These are phyloP conservation scores for Neurospora intermedia DNA, from an alignment of 495 filamentous ascomycete species.

Conservation along the genomic window DNA sequence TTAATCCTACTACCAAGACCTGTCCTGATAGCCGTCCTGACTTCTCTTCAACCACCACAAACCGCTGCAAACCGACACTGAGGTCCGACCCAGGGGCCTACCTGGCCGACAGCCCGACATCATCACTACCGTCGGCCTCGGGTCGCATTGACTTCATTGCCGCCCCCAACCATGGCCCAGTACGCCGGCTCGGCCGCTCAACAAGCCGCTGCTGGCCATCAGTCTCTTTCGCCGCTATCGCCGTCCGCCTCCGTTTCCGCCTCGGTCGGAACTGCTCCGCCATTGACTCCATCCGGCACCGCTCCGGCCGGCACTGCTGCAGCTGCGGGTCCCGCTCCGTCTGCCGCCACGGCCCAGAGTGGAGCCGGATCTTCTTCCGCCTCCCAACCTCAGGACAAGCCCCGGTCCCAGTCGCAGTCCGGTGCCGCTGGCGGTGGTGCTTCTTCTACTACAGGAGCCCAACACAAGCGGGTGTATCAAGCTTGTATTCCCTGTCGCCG, in stretches of 20 bases:
- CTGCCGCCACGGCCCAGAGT: neutral
- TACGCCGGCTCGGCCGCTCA: conserved; percentile 19
- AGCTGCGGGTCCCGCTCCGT: conserved; percentile 2
- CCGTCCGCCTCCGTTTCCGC: conserved; percentile 19
- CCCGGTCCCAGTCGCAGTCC: neutral
- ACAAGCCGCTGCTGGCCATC: neutral
- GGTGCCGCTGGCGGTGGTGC: conserved; percentile 2
- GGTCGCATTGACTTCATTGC: neutral
- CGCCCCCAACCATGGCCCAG: conserved; percentile 19
- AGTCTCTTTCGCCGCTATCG: conserved; percentile 8
- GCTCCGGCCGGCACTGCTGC: neutral
- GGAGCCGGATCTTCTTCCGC: conserved; percentile 5
- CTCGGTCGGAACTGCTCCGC: conserved; percentile 12
- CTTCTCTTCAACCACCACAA: conserved; percentile 19
- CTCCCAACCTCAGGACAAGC: neutral
- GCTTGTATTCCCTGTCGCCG: conserved; percentile 86
- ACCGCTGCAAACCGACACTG: conserved; percentile 23
- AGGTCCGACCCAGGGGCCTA: neutral
- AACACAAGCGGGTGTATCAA: conserved; percentile 70
- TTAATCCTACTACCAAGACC: conserved; percentile 7
- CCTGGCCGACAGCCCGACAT: neutral
- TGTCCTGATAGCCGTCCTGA: conserved; percentile 11
- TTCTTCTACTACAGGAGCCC: conserved; percentile 16
- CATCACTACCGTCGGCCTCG: neutral
- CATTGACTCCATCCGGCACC: conserved; percentile 8